Percentiles rank a stretch among this genome's conserved stretches.
phyloP scores from a whole-genome alignment of 257 asterid genomes.

The Linaria vulgaris region DNA sequence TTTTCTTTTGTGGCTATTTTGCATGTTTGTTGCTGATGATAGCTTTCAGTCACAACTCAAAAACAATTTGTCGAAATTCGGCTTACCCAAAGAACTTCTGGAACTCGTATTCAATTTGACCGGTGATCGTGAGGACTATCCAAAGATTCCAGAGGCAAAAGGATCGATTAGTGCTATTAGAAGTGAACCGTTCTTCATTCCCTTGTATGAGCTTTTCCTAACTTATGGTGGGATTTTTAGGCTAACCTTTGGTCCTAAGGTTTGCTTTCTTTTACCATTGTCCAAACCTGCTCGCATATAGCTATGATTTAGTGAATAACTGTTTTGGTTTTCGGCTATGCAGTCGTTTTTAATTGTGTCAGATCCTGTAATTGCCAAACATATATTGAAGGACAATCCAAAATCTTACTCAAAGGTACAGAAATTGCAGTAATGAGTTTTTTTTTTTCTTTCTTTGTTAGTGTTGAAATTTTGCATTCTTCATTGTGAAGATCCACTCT shows the following conservation, averaged over 20 bases:
- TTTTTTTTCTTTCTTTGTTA: slow-evolving; percentile 1
- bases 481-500: not conserved
- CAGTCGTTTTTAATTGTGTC: slow-evolving; percentile 95
- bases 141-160: slow-evolving; percentile 81
- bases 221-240: slow-evolving; percentile 89
- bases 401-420: slow-evolving; percentile 91
- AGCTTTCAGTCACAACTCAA: slow-evolving; percentile 65
- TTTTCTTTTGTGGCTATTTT: slow-evolving; percentile 19
- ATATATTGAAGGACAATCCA: slow-evolving; percentile 77
- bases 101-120: slow-evolving; percentile 49
- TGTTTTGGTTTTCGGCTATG: slow-evolving; percentile 30
- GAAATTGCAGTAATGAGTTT: slow-evolving; percentile 3
- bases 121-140: slow-evolving; percentile 45
- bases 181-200: slow-evolving; percentile 80
- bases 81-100: slow-evolving; percentile 63
- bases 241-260: slow-evolving; percentile 96
- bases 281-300: not conserved
- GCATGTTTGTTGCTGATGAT: slow-evolving; percentile 22
- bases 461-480: slow-evolving; percentile 6
- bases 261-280: slow-evolving; percentile 30
- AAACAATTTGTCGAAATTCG: slow-evolving; percentile 58
- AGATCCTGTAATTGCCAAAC: slow-evolving; percentile 87
- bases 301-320: slow-evolving; percentile 23
- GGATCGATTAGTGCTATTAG: slow-evolving; percentile 64
- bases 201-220: slow-evolving; percentile 79